Conservation (phyloP, 768 basidiomycete species). For the Chalciporus sphaerocephalus region DNA sequence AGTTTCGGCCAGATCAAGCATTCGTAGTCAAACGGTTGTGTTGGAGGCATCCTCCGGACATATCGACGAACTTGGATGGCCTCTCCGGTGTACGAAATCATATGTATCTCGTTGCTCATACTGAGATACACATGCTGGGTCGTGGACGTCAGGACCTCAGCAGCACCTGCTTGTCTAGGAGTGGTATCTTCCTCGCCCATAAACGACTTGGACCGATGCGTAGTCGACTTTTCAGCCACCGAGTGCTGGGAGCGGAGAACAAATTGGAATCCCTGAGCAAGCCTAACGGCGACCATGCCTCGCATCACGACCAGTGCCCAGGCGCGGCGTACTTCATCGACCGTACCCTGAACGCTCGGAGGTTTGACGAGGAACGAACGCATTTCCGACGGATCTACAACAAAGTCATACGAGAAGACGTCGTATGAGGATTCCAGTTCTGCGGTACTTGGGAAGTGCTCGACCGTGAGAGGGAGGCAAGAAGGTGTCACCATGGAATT, state of each 20-base stretch:
- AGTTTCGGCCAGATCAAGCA: constrained; percentile 94
- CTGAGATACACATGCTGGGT: constrained; percentile 81
- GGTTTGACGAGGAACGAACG: constrained; percentile 81
- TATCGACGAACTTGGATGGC: constrained; percentile 85
- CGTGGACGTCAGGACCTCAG: constrained; percentile 57
- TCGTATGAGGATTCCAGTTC: constrained; percentile 77
- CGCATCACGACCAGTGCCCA: constrained; percentile 84
- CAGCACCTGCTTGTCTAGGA: constrained; percentile 58
- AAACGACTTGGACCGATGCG: constrained; percentile 55
- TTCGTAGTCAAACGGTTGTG: constrained; percentile 68
- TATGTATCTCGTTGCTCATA: constrained; percentile 94
- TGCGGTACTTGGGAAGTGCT: constrained; percentile 73
- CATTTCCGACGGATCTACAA: constrained; percentile 80
- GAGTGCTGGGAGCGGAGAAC: constrained; percentile 50
- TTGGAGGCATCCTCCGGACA: constrained; percentile 65
- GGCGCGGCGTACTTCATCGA: constrained; percentile 57
- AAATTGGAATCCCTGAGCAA: constrained; percentile 95
- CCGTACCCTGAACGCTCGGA: constrained; percentile 41
- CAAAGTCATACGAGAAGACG: constrained; percentile 83
- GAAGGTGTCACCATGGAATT: constrained; percentile 77
- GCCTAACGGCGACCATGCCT: constrained; percentile 88
- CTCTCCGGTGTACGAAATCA: constrained; percentile 88
- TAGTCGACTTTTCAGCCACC: constrained; percentile 32
- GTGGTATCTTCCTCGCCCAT: constrained; percentile 49
- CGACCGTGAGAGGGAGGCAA: constrained; percentile 87